These are phyloP conservation scores for Fusarium sp. DNA, from an alignment of 2,329 filamentous ascomycete species.

Conservation along the genomic window DNA sequence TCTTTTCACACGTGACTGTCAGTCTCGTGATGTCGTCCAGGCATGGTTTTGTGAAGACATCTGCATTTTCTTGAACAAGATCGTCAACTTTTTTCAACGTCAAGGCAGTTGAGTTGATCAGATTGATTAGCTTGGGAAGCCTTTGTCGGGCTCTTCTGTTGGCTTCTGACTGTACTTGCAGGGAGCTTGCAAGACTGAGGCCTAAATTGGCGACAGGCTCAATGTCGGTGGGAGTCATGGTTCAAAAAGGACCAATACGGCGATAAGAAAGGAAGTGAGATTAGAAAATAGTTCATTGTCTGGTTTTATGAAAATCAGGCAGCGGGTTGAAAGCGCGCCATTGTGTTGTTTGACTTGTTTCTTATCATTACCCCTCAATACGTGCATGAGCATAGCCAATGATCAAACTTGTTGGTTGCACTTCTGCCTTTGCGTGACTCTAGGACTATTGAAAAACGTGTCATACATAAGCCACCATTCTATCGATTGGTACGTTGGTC, in stretches of 20 bases:
- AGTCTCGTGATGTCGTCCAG: neutral
- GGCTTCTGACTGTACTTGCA: neutral
- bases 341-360: rapidly evolving
- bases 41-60: neutral
- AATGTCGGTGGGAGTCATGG: neutral
- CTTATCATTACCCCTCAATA: neutral
- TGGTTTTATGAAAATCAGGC: neutral
- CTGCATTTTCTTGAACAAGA: neutral
- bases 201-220: neutral
- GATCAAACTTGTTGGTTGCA: neutral
- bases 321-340: neutral
- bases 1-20: neutral
- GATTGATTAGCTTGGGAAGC: neutral
- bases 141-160: neutral
- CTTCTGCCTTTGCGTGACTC: rapidly evolving
- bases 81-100: rapidly evolving
- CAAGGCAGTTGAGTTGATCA: neutral
- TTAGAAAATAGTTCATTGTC: rapidly evolving
- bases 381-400: neutral
- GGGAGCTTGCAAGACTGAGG: neutral
- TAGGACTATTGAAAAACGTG: neutral
- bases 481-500: neutral
- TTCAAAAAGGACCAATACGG: rapidly evolving
- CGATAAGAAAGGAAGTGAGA: neutral
- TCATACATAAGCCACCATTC: neutral